phyloP scores from a whole-genome alignment of 1,284 basidiomycete genomes.

The Irpex sp. region DNA sequence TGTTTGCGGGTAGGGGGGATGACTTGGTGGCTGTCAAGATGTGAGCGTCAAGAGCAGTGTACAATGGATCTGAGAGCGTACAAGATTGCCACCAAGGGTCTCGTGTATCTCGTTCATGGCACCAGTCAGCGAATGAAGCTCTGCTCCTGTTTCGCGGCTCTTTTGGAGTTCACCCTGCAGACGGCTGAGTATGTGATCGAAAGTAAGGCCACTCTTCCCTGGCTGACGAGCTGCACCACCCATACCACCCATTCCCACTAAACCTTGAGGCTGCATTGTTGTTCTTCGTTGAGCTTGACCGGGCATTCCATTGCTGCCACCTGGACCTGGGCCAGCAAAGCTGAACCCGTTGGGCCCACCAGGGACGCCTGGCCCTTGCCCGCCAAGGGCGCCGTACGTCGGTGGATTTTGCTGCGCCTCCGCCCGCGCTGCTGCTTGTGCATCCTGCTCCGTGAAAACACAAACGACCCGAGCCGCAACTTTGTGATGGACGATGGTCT shows the following conservation, averaged over 20 bases:
- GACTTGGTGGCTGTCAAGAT: constrained; percentile 31
- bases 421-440: constrained; percentile 60
- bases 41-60: constrained; percentile 4
- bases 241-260: constrained; percentile 73
- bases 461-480: constrained; percentile 93
- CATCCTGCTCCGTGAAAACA: constrained; percentile 85
- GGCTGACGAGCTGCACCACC: constrained; percentile 66
- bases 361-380: constrained; percentile 34
- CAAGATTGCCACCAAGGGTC: constrained; percentile 82
- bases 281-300: constrained; percentile 45
- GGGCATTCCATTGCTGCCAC: constrained; percentile 28
- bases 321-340: constrained; percentile 33
- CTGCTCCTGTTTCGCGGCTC: constrained; percentile 90
- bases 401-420: constrained; percentile 52
- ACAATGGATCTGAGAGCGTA: constrained; percentile 35
- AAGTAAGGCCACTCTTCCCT: constrained; percentile 75
- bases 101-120: constrained; percentile 92
- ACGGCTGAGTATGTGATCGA: constrained; percentile 79
- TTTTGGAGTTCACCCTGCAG: constrained; percentile 90
- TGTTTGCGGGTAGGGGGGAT: constrained; percentile 53
- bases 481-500: constrained; percentile 97
- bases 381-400: constrained; percentile 22
- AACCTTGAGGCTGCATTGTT: constrained; percentile 52
- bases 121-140: constrained; percentile 78
- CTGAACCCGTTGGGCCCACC: constrained; percentile 33